A percentile compares a stretch with the other conserved stretches of the same genome.
These are phyloP conservation scores for Stephania cephalantha DNA, from an alignment of 164 flowering plant species.

Conservation along the genomic window DNA sequence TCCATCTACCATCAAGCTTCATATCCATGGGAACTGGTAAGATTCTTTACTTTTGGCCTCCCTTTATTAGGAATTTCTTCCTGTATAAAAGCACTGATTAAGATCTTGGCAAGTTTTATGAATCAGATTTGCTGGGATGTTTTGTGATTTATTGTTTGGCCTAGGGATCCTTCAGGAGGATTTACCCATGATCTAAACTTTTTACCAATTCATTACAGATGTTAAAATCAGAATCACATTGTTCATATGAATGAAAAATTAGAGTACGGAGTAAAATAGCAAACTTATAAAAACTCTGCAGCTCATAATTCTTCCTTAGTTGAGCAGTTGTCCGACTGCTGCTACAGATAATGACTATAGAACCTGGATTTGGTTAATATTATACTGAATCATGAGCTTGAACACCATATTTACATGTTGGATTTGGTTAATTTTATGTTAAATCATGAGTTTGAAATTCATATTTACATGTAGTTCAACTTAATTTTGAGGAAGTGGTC, in stretches of 20 bases:
- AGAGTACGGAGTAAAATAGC: not conserved
- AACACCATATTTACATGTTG: not conserved
- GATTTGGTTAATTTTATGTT: too few relatives aligned
- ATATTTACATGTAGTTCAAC: too few relatives aligned
- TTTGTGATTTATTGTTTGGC: not conserved
- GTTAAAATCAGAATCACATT: not conserved
- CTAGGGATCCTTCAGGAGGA: not conserved
- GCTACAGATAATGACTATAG: not conserved
- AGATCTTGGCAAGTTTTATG: not conserved
- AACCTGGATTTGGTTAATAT: not conserved
- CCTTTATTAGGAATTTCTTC: not conserved
- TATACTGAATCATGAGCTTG: not conserved
- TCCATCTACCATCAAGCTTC: conserved; percentile 60
- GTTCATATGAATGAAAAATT: not conserved
- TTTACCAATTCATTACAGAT: not conserved
- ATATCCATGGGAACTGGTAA: conserved; percentile 95
- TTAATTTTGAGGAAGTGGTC: too few relatives aligned
- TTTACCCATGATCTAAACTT: not conserved
- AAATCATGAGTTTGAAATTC: too few relatives aligned
- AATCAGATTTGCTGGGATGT: not conserved
- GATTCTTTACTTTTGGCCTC: conserved; percentile 1
- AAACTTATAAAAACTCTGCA: not conserved
- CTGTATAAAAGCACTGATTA: not conserved
- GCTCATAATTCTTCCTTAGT: not conserved
- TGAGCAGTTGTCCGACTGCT: not conserved